Conservation (phyloP, 2,329 filamentous ascomycete genomes). For the Capronia epimyces region DNA sequence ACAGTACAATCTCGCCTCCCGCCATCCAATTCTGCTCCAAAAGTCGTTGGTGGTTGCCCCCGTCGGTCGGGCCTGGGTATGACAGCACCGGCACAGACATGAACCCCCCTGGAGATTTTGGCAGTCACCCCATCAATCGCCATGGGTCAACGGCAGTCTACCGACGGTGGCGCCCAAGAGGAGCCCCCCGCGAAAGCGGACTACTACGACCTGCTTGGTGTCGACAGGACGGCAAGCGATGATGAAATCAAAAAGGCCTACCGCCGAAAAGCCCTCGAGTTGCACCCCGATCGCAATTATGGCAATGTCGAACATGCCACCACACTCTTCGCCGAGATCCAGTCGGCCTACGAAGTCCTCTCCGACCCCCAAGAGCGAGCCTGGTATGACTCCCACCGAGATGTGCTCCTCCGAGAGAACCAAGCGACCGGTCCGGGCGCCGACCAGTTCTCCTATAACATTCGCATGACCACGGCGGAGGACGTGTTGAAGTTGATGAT, state of each 20-base stretch:
- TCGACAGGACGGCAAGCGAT: constrained; percentile 67
- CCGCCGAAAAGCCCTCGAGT: constrained; percentile 78
- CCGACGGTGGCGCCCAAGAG: constrained; percentile 26
- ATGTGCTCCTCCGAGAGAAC: constrained; percentile 69
- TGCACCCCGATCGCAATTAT: constrained; percentile 92
- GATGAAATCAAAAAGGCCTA: constrained; percentile 97
- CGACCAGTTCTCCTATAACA: constrained; percentile 59
- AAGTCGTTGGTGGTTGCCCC: no score
- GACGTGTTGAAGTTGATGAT: constrained; percentile 74
- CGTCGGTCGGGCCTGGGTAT: no score
- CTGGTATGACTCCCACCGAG: constrained; percentile 95
- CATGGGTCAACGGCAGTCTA: constrained; percentile 45
- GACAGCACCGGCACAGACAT: no score
- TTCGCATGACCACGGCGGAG: constrained; percentile 70
- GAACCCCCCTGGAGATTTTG: neutral
- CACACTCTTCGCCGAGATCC: constrained; percentile 79
- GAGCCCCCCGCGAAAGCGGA: constrained; percentile 34
- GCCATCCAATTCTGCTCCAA: no score
- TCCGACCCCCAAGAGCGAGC: constrained; percentile 91
- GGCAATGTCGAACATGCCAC: constrained; percentile 80
- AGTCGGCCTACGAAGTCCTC: constrained; percentile 90
- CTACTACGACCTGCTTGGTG: constrained; percentile 71
- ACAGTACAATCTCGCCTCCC: no score
- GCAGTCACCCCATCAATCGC: neutral
- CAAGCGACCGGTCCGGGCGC: constrained; percentile 40